phyloP scores from a whole-genome alignment of 768 basidiomycete genomes.

The Russula ochroleuca region DNA sequence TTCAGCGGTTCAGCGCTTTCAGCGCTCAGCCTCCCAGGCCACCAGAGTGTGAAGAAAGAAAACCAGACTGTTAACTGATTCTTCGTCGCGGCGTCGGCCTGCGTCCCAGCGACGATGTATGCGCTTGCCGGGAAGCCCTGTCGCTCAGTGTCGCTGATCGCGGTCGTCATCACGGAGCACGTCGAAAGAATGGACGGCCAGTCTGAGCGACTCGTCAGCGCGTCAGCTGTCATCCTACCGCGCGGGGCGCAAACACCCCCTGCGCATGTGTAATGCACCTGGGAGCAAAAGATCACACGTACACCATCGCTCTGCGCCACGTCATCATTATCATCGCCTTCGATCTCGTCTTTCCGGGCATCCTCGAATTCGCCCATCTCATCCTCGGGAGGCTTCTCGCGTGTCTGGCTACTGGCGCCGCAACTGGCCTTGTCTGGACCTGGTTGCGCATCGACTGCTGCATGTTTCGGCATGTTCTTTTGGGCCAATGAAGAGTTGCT shows the following conservation, averaged over 20 bases:
- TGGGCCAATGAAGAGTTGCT: no score
- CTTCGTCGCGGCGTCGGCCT: slow-evolving; percentile 72
- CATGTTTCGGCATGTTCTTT: slow-evolving; percentile 62
- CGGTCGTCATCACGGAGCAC: slow-evolving; percentile 85
- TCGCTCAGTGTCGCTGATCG: slow-evolving; percentile 82
- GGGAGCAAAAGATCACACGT: slow-evolving; percentile 9
- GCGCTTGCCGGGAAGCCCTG: slow-evolving; percentile 83
- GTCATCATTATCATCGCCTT: slow-evolving; percentile 70
- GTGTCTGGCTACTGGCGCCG: slow-evolving; percentile 39
- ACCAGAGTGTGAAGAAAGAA: no score
- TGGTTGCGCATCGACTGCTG: slow-evolving; percentile 42
- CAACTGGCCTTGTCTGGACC: slow-evolving; percentile 45
- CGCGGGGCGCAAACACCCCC: neutral
- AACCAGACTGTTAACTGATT: no score
- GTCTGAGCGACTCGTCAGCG: slow-evolving; percentile 59
- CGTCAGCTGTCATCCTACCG: neutral
- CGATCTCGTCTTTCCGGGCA: slow-evolving; percentile 93
- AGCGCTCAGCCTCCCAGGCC: no score
- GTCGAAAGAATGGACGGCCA: slow-evolving; percentile 98
- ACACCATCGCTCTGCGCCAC: slow-evolving; percentile 64
- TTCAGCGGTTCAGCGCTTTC: no score
- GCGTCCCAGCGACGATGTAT: slow-evolving; percentile 94
- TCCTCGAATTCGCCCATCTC: slow-evolving; percentile 98
- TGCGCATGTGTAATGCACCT: slow-evolving; percentile 18
- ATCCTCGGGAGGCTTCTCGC: slow-evolving; percentile 41